A percentile compares a stretch with the other conserved stretches of the same genome.
Evolutionary conservation across 129 eudicot species (phyloP).

Genomic region (Chrysanthemum seticuspe): DNA sequence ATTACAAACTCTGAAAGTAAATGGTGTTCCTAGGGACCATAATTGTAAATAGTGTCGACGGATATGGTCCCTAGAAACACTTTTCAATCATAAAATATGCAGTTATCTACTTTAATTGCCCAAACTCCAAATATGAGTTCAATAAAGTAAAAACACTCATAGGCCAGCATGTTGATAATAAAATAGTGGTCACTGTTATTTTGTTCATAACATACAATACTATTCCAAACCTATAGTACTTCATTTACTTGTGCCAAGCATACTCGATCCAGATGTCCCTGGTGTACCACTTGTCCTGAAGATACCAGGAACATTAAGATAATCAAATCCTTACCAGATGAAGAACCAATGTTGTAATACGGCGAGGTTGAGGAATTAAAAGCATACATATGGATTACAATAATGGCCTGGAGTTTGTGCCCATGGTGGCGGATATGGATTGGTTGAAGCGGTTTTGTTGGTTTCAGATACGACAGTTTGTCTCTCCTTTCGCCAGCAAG

Average conservation of each 20-base stretch:
- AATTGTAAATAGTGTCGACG: too few species aligned
- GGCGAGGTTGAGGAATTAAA: slow-evolving; percentile 30
- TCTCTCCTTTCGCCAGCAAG: slow-evolving; percentile 55
- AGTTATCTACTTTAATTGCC: neutral
- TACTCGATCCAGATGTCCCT: slow-evolving; percentile 48
- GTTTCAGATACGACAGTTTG: slow-evolving; percentile 31
- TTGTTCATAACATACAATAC: neutral
- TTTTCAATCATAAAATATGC: neutral
- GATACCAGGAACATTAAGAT: slow-evolving; percentile 74
- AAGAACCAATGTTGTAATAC: slow-evolving; percentile 18
- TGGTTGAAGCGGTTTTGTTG: slow-evolving; percentile 19
- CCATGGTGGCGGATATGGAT: slow-evolving; percentile 79
- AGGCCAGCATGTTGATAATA: neutral
- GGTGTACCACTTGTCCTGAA: slow-evolving; percentile 44
- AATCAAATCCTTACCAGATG: slow-evolving; percentile 58
- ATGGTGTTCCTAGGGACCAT: too few species aligned
- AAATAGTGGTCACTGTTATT: neutral
- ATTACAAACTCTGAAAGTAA: too few species aligned
- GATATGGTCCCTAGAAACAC: too few species aligned
- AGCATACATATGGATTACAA: slow-evolving; percentile 36
- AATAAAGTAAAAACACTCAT: neutral
- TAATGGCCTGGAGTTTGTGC: slow-evolving; percentile 80
- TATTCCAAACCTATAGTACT: neutral
- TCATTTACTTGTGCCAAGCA: slow-evolving; percentile 61
- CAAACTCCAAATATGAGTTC: neutral